phyloP scores from a whole-genome alignment of 257 asterid genomes.

The Ligustrum vulgare region DNA sequence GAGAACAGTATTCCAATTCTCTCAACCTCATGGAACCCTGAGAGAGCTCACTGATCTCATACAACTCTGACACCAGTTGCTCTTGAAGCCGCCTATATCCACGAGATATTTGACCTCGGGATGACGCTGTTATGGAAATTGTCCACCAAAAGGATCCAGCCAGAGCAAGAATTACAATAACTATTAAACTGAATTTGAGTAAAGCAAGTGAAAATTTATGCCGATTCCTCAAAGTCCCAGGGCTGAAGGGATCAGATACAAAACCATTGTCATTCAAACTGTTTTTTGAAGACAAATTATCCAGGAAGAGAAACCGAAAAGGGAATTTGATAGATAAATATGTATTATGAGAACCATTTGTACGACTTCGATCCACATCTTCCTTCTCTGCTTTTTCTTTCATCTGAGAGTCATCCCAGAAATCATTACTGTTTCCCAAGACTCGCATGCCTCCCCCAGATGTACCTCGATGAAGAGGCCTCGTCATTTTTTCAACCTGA shows the following conservation, averaged over 20 bases:
- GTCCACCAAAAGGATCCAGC: conserved; percentile 97
- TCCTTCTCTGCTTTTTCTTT: conserved; percentile 83
- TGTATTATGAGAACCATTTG: conserved; percentile 43
- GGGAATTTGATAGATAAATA: conserved; percentile 50
- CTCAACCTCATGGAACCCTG: conserved; percentile 57
- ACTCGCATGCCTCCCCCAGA: conserved; percentile 66
- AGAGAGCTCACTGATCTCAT: conserved; percentile 89
- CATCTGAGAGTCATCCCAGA: conserved; percentile 77
- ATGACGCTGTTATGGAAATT: conserved; percentile 63
- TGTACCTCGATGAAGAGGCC: conserved; percentile 91
- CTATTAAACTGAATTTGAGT: conserved; percentile 71
- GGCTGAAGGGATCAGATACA: conserved; percentile 63
- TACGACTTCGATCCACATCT: conserved; percentile 49
- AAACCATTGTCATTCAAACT: conserved; percentile 62
- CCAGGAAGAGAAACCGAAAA: conserved; percentile 52
- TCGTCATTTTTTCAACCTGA: conserved; percentile 67
- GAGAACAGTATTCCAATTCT: conserved; percentile 78
- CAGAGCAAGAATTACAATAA: conserved; percentile 77
- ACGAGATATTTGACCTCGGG: conserved; percentile 71
- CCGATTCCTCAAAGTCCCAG: conserved; percentile 59
- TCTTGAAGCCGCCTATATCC: conserved; percentile 89
- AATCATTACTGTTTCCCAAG: conserved; percentile 54
- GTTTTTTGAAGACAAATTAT: conserved; percentile 58
- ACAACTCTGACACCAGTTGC: conserved; percentile 75
- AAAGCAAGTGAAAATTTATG: conserved; percentile 52